Evolutionary conservation across 2,329 filamentous ascomycete genomes (phyloP).

Genomic region (Fusarium brachygibbosum): DNA sequence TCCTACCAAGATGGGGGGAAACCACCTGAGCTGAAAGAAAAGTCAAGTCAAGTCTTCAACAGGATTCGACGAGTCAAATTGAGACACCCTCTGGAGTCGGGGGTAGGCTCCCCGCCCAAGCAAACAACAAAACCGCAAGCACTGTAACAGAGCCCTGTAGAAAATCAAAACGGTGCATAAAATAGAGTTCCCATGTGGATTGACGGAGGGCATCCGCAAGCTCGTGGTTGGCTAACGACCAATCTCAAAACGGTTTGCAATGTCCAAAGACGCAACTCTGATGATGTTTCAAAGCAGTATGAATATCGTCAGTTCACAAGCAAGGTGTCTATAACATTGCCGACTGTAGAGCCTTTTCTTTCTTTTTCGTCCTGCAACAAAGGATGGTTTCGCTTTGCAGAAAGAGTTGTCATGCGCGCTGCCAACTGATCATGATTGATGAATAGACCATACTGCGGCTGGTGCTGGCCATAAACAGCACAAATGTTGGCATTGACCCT

Average conservation of each 20-base stretch:
- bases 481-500: slow-evolving; percentile 22
- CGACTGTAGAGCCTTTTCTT: neutral
- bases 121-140: slow-evolving; percentile 22
- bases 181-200: slow-evolving; percentile 34
- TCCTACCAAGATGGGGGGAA: too few relatives aligned
- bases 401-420: neutral
- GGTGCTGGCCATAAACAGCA: slow-evolving; percentile 21
- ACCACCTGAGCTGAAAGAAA: slow-evolving; percentile 19
- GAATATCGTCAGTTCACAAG: neutral
- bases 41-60: slow-evolving; percentile 16
- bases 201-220: slow-evolving; percentile 31
- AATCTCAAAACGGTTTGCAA: neutral
- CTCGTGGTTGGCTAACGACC: slow-evolving; percentile 18
- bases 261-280: slow-evolving; percentile 24
- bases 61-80: slow-evolving; percentile 22
- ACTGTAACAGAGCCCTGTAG: slow-evolving; percentile 8
- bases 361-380: neutral
- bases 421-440: slow-evolving; percentile 1
- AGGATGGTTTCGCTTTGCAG: neutral
- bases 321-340: neutral
- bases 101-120: slow-evolving; percentile 28
- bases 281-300: neutral
- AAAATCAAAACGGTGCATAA: slow-evolving; percentile 18
- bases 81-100: slow-evolving; percentile 33
- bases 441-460: slow-evolving; percentile 12